Evolutionary conservation across 495 filamentous ascomycete genomes (phyloP).

Genomic region (Glutinoglossum americanum): DNA sequence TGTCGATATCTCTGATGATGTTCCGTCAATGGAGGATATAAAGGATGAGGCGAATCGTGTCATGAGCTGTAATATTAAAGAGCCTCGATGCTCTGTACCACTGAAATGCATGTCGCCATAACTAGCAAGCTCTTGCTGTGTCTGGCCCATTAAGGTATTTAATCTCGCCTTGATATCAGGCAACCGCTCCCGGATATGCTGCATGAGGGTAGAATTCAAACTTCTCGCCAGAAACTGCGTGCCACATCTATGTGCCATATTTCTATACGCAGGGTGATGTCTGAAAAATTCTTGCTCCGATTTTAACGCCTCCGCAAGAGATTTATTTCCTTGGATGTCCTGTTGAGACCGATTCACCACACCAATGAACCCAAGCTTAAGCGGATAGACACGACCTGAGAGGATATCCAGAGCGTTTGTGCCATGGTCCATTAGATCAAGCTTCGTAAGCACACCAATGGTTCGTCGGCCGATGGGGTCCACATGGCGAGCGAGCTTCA

Average conservation of each 20-base stretch:
- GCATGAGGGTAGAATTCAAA: constrained; percentile 84
- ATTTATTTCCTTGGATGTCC: constrained; percentile 90
- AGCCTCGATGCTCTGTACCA: constrained; percentile 89
- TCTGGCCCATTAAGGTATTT: constrained; percentile 97
- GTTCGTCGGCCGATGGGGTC: constrained; percentile 87
- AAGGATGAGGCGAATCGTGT: constrained; percentile 95
- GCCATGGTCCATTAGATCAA: constrained; percentile 97
- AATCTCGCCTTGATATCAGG: constrained; percentile 96
- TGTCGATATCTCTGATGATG: constrained; percentile 93
- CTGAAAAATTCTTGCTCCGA: constrained; percentile 90
- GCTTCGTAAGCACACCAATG: constrained; percentile 91
- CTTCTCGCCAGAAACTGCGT: constrained; percentile 93
- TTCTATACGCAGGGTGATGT: constrained; percentile 90
- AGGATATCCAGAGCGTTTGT: constrained; percentile 96
- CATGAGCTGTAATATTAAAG: constrained; percentile 91
- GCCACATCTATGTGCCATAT: constrained; percentile 83
- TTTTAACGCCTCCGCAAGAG: constrained; percentile 70
- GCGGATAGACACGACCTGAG: constrained; percentile 82
- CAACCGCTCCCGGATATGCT: constrained; percentile 83
- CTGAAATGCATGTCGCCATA: constrained; percentile 98
- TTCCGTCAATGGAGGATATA: constrained; percentile 96
- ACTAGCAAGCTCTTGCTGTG: constrained; percentile 92
- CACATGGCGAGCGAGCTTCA: constrained; percentile 93
- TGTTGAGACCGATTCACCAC: constrained; percentile 97
- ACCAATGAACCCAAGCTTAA: constrained; percentile 95